Evolutionary conservation across 176 grass and related monocot species (phyloP), one percentile per base, ranked within the genome.

Genomic region (Aegilops tauschii): DNA sequence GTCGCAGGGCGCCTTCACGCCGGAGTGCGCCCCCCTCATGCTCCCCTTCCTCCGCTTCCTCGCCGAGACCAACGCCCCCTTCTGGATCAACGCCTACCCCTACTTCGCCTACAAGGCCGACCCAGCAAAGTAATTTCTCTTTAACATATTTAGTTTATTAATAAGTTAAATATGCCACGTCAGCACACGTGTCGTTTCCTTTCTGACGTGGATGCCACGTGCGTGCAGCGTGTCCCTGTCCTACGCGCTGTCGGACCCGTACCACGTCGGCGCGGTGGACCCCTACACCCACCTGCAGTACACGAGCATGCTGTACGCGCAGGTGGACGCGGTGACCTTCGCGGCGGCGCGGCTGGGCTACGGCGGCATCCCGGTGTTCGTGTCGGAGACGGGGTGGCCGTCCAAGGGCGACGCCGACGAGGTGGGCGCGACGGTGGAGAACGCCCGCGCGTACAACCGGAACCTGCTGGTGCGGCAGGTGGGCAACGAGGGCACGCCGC

Each of bases 371-470:
- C 29, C 91, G 4, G 97, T 99, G 12, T 49, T 87, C 62, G 97
- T 99, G 20, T 99, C 97, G 5, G 97, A 99, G 88, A 99, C 97
- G 0, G 97, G 97, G 12, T 99, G 97, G 97, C 97, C 97, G 44
- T 99, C 97, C 16, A 94, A 93, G 80, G 97, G 97, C 45, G 97
- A 97, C 68, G 65, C 83, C 9, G 8, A 94, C 67, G 97, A 99
- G 93, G 40, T 78, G 28, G 97, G 97, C 14, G 97, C 97, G 61
- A 84, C 85, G 8, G 59, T 96, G 32, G 97, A 91, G 50, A 99
- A 99, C 61, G 97, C 97, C 2, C 88, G 87, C 25, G 65, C 61
- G 1, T 99, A 99, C 94, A 99, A 94, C 85, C 86, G 77, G 35
- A 97, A 99, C 90, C 64, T 99, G 85, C 54, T 99, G 64, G 16